Conservation (phyloP, 73 alveolate genomes). For the Strombidium stylifer region DNA sequence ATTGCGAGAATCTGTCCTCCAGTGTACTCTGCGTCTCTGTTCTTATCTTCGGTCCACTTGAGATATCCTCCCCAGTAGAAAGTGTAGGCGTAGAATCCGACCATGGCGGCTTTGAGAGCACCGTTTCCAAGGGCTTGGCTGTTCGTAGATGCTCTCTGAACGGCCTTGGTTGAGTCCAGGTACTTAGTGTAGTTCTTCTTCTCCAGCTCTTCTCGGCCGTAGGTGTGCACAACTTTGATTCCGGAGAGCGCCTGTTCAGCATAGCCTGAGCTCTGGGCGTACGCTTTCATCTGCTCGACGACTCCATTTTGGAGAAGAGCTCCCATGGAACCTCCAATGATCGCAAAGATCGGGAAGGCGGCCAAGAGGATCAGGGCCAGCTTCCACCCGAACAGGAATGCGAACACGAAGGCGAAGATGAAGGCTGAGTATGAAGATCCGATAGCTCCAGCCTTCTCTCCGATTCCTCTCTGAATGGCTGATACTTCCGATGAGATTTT, state of each 20-base stretch:
- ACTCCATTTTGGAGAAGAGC: background rate
- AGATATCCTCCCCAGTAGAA: conserved; percentile 28
- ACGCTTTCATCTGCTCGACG: background rate
- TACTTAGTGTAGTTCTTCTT: background rate
- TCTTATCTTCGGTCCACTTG: background rate
- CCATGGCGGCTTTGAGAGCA: background rate
- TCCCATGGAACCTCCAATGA: background rate
- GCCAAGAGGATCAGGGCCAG: conserved; percentile 48
- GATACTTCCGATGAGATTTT: no score
- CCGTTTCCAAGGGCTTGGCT: background rate
- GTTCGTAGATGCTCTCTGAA: background rate
- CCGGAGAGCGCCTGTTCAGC: conserved; percentile 18
- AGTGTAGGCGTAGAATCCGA: conserved; percentile 30
- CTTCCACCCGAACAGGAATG: conserved; percentile 57
- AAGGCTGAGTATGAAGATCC: no score
- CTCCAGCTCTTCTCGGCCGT: conserved; percentile 1
- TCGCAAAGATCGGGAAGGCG: conserved; percentile 47
- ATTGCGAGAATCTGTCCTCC: conserved; percentile 14
- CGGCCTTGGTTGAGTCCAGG: background rate
- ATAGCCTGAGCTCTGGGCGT: background rate
- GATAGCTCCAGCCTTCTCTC: no score
- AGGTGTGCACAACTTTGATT: conserved; percentile 15
- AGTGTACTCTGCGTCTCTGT: conserved; percentile 3
- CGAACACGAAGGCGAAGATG: conserved; percentile 13
- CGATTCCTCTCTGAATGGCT: conserved; percentile 68